phyloP scores from a whole-genome alignment of 805 yeast genomes.

The Lipomyces oligophaga region DNA sequence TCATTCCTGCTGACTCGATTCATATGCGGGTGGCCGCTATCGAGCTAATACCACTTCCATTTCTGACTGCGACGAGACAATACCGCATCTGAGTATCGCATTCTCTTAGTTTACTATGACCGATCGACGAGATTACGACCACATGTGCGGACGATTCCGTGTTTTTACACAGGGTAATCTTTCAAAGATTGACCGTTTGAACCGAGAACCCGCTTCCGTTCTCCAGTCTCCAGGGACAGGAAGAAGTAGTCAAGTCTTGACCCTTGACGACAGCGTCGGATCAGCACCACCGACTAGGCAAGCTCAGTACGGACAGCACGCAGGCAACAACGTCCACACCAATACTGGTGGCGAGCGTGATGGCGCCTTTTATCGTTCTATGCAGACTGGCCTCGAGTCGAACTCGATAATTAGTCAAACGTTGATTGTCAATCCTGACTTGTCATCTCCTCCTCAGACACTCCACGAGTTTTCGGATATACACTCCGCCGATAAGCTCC shows the following conservation, averaged over 20 bases:
- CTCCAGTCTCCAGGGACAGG: too few relatives aligned
- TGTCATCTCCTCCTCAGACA: too few relatives aligned
- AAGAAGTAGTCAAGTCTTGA: background rate
- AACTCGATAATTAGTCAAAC: too few relatives aligned
- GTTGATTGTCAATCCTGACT: too few relatives aligned
- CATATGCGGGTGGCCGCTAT: slow-evolving; percentile 9
- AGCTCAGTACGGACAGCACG: background rate
- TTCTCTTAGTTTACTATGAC: slow-evolving; percentile 17
- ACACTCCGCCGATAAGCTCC: too few relatives aligned
- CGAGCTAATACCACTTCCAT: slow-evolving; percentile 21
- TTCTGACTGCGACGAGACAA: slow-evolving; percentile 22
- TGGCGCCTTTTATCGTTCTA: too few relatives aligned
- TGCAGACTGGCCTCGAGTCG: too few relatives aligned
- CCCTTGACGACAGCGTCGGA: background rate
- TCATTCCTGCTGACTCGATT: slow-evolving; percentile 13
- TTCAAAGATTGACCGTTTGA: background rate
- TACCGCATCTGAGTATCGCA: slow-evolving; percentile 13
- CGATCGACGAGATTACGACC: slow-evolving; percentile 5
- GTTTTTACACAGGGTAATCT: background rate
- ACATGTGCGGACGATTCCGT: slow-evolving; percentile 9
- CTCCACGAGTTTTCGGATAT: too few relatives aligned
- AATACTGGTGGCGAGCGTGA: too few relatives aligned
- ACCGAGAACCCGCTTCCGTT: background rate
- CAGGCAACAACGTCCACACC: too few relatives aligned
- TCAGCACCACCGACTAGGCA: background rate